Evolutionary conservation across 768 basidiomycete genomes (phyloP), one percentile per base, ranked within the genome.

Genomic region (Boletus rex-veris): DNA sequence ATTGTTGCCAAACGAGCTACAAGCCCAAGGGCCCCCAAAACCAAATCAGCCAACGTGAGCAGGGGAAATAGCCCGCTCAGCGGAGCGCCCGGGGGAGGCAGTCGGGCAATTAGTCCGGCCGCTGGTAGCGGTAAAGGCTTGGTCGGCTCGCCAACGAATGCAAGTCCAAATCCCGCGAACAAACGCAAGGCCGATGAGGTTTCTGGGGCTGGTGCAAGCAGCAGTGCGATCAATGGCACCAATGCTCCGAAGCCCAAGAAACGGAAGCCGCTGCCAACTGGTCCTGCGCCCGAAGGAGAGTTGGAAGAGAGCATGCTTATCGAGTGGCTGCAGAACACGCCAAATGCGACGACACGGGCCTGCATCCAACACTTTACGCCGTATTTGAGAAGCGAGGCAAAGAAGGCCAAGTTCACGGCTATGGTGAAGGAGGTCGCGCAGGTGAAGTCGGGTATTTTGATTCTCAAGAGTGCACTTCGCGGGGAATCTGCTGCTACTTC

Each of bases 1-100:
- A 64, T 89, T 21, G 81, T 94, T 15, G 91, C 91, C 3, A 88
- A 87, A 71, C 83, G 91, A 16, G 91, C 91, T 4, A 92, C 90
- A 2, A 91, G 89, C 57, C 91, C 90, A 5, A 90, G 88, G 62
- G 75, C 71, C 10, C 80, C 82, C 4, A 89, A 87, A 66, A 73
- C 73, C 9, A 86, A 82, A 60, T 57, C 77, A 11, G 66, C 70
- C 42, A 70, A 58, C 41, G 65, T 58, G 24, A 84, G 80, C 64
- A 76, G 85, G 54, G 83, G 78, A 15, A 78, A 74, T 48, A 87
- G 84, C 63, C 86, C 87, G 10, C 72, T 86, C 7, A 61, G 62
- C 36, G 69, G 64, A 2, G 67, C 54, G 21, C 70, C 65, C n/a
- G 65, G 66, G 15, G 63, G 63, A 28, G 76, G 75, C 16, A 83